Conservation (phyloP, 2,329 filamentous ascomycete species). For the Penicillium sp. region DNA sequence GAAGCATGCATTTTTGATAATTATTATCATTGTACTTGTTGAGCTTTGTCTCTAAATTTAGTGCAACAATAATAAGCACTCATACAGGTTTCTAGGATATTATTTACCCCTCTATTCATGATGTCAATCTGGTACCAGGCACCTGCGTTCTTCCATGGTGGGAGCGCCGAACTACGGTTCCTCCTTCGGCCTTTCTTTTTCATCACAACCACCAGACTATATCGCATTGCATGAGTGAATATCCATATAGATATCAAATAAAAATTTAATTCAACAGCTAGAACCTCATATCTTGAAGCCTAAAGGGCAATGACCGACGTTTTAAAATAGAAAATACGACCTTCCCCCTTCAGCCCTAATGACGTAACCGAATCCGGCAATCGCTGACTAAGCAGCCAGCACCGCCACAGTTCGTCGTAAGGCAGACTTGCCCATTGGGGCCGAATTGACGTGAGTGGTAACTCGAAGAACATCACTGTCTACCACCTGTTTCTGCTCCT, state of each 20-base stretch:
- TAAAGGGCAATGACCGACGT: not conserved
- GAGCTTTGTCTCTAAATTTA: no score
- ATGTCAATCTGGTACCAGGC: constrained; percentile 1
- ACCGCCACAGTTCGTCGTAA: constrained; percentile 7
- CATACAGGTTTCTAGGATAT: not conserved
- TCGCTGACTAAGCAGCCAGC: constrained; percentile 4
- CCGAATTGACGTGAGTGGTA: constrained; percentile 8
- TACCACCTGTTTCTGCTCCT: not conserved
- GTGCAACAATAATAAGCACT: no score
- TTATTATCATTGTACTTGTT: no score
- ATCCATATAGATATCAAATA: not conserved
- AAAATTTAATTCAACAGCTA: not conserved
- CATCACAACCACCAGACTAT: not conserved
- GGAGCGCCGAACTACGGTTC: not conserved
- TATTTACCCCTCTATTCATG: not conserved
- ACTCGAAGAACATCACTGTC: not conserved
- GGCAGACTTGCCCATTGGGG: constrained; percentile 7
- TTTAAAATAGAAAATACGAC: not conserved
- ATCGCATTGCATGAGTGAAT: no score
- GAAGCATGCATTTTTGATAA: not conserved
- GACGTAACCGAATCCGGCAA: constrained; percentile 3
- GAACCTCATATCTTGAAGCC: not conserved
- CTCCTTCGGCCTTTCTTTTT: not conserved
- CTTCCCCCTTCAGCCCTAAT: constrained; percentile 4
- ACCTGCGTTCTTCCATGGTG: not conserved